These are phyloP conservation scores for Phytomonas sp. DNA, from an alignment of 208 protist species.

Conservation along the genomic window DNA sequence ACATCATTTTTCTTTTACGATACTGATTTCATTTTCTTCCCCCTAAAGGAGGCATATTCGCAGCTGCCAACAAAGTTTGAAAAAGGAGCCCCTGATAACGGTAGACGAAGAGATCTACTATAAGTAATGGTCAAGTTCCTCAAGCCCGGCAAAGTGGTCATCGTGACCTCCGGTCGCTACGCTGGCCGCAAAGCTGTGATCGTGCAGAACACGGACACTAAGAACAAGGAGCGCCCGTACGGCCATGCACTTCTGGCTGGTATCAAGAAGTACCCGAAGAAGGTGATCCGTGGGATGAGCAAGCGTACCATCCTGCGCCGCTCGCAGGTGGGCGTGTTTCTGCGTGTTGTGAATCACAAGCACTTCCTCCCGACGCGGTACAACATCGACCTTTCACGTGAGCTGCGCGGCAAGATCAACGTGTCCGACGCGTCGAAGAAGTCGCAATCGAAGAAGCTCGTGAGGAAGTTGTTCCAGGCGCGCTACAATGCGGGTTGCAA, in stretches of 20 bases:
- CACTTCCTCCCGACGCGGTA: constrained; percentile 98
- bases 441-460: constrained; percentile 69
- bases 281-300: constrained; percentile 93
- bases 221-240: constrained; percentile 91
- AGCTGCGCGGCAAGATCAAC: constrained; percentile 89
- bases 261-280: constrained; percentile 94
- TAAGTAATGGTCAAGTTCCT: constrained; percentile 85
- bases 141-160: constrained; percentile 97
- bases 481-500: constrained; percentile 95
- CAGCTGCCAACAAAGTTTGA: not conserved
- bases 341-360: constrained; percentile 97
- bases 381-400: constrained; percentile 89
- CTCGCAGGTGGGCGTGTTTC: constrained; percentile 93
- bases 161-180: constrained; percentile 95
- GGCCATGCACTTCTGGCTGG: constrained; percentile 94
- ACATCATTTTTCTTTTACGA: not conserved
- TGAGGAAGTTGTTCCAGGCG: constrained; percentile 91
- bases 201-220: constrained; percentile 91
- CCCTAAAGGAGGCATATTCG: not conserved
- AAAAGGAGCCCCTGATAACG: not conserved
- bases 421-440: constrained; percentile 88
- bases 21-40: not conserved
- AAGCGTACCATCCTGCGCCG: constrained; percentile 89
- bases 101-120: not conserved
- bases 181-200: constrained; percentile 98